phyloP scores from a whole-genome alignment of 2,329 filamentous ascomycete species.

The Niveomyces coronatus region DNA sequence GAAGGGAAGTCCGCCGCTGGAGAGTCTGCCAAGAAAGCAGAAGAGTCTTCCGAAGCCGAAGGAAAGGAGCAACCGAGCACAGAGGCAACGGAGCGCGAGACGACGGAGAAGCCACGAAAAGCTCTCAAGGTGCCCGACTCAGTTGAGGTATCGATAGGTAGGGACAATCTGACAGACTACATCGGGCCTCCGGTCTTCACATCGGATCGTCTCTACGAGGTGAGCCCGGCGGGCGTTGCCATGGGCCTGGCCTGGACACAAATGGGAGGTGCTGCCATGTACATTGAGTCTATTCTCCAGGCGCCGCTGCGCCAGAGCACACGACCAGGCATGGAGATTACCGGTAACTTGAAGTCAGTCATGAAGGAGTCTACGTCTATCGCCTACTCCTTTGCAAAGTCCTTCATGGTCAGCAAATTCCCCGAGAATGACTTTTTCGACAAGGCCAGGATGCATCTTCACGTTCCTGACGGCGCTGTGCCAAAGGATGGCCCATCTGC shows the following conservation, averaged over 20 bases:
- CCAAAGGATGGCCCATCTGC: slow-evolving; percentile 90
- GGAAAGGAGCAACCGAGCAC: slow-evolving; percentile 18
- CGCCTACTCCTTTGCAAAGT: slow-evolving; percentile 92
- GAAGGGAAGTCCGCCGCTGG: slow-evolving; percentile 72
- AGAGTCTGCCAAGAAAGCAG: slow-evolving; percentile 59
- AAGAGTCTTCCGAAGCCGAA: slow-evolving; percentile 40
- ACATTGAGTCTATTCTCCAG: slow-evolving; percentile 94
- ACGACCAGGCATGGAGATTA: slow-evolving; percentile 74
- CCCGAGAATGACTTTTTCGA: slow-evolving; percentile 93
- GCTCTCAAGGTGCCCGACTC: slow-evolving; percentile 74
- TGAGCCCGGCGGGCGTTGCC: slow-evolving; percentile 83
- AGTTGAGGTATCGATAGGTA: slow-evolving; percentile 78
- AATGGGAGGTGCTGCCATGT: slow-evolving; percentile 91
- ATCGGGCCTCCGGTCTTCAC: slow-evolving; percentile 94
- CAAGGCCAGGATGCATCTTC: slow-evolving; percentile 86
- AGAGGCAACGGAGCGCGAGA: slow-evolving; percentile 26
- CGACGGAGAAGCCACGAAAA: slow-evolving; percentile 59
- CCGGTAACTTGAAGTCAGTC: slow-evolving; percentile 86
- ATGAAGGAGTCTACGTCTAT: slow-evolving; percentile 98
- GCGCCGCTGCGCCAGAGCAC: slow-evolving; percentile 64
- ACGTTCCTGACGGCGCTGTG: slow-evolving; percentile 93
- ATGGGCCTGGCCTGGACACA: slow-evolving; percentile 99
- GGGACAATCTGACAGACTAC: slow-evolving; percentile 90
- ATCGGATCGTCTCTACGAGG: slow-evolving; percentile 88
- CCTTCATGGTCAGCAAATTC: slow-evolving; percentile 73